Base-by-base conservation (phyloP, 2,329 filamentous ascomycete species). In the Gnomoniopsis sp. region DNA sequence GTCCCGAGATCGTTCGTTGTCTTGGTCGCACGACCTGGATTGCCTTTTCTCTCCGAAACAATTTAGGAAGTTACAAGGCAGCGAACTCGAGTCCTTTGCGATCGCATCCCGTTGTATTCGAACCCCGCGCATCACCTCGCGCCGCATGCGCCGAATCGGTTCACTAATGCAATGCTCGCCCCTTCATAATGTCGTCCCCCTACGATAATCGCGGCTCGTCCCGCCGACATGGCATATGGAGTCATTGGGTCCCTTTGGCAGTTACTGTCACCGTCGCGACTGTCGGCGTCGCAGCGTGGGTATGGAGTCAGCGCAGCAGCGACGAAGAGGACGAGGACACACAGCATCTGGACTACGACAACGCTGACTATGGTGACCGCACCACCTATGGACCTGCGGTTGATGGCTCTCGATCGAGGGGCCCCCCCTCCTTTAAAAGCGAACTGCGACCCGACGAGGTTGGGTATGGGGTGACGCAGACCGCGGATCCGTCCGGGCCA, bases 201-300 rank as follows among this genome's bases (percentile, higher is more conserved):
- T 85, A 87, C 81, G 85, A 89, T 77, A 76, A 83, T 70, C 75
- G 76, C 67, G 72, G 76, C 68, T 77, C 81, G 68, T 84, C 84
- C 67, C 79, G 82, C 72, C 81, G 81, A 77, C 79, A 82, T 73
- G 79, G 82, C 71, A 82, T 85, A 65, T 84, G 90, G 76, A 84
- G 88, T 69, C 93, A 96, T 76, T 97, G 93, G 91, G 85, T 96
- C 61, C 93, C 93, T 63, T 82, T 98, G 58, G 88, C 87, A 64
- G 75, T 96, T 64, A 97, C 93, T 52, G 86, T 96, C 59, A 93
- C 91, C 49, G 86, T 96, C 66, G 93, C 93, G 61, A 91, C 93
- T 22, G 87, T 90, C 57, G 92, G 93, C 36, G 77, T 96, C 50
- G 93, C 88, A 54, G 91, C 91, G 58, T 98, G 93, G 93, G 86